A percentile compares a stretch with the other conserved stretches of the same genome.
phyloP scores from a whole-genome alignment of 2,329 filamentous ascomycete species.

The Aspergillus fischeri region DNA sequence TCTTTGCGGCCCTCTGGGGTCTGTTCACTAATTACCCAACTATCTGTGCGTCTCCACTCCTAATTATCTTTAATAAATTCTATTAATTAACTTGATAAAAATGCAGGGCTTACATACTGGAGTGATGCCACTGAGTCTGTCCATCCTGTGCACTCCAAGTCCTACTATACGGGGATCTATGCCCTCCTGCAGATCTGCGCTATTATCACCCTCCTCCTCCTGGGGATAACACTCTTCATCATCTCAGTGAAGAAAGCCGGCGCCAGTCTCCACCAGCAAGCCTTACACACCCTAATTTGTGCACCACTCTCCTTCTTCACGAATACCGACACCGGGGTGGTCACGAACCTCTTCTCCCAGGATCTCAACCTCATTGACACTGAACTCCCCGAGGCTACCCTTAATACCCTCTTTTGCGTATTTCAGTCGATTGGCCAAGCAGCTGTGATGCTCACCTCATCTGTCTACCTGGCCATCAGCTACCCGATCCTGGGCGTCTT shows the following conservation, averaged over 20 bases:
- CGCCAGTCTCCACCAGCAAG: constrained; percentile 19
- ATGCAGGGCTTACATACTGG: constrained; percentile 15
- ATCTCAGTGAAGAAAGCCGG: constrained; percentile 19
- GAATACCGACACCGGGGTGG: constrained; percentile 43
- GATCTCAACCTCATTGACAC: constrained; percentile 47
- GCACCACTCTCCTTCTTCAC: constrained; percentile 43
- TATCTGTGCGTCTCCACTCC: constrained; percentile 19
- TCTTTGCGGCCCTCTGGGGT: constrained; percentile 19
- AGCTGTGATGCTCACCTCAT: constrained; percentile 20
- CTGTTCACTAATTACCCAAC: constrained; percentile 24
- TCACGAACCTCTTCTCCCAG: constrained; percentile 47
- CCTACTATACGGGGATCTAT: constrained; percentile 25
- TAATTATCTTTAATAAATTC: not conserved
- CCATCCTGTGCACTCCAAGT: constrained; percentile 15
- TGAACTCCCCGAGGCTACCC: constrained; percentile 24
- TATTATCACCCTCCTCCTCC: constrained; percentile 17
- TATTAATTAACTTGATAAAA: not conserved
- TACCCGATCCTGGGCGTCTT: not conserved
- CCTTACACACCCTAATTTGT: constrained; percentile 17
- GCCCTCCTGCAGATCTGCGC: constrained; percentile 23
- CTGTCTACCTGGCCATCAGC: constrained; percentile 23
- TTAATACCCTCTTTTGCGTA: constrained; percentile 15
- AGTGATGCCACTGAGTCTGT: constrained; percentile 13
- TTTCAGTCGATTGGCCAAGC: constrained; percentile 20
- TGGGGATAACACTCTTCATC: constrained; percentile 14